Evolutionary conservation across 306 rosid genomes (phyloP).

Genomic region (Quercus wislizeni): DNA sequence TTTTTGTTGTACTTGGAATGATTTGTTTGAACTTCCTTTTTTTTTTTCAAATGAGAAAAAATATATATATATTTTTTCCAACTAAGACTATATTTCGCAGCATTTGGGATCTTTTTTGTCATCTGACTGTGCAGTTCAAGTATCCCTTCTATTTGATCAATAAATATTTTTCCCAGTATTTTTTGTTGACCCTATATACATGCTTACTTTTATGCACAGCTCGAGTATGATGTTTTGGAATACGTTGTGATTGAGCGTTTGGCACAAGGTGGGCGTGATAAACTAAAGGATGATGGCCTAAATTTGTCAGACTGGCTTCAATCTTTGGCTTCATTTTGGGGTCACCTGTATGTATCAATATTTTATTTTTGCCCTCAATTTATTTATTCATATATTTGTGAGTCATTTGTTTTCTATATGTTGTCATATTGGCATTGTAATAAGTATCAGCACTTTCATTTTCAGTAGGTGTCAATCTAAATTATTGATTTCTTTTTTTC

Average conservation of each 20-base stretch:
- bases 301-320: slow-evolving; percentile 99
- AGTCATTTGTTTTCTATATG: neutral
- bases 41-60: neutral
- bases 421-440: neutral
- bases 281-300: slow-evolving; percentile 96
- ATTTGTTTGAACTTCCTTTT: neutral
- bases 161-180: slow-evolving; percentile 4
- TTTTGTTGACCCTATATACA: neutral
- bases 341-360: slow-evolving; percentile 78
- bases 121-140: neutral
- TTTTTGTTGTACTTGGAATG: neutral
- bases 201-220: slow-evolving; percentile 47
- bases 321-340: slow-evolving; percentile 98
- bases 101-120: neutral
- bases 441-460: neutral
- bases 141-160: neutral
- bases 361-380: neutral
- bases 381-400: neutral
- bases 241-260: slow-evolving; percentile 96
- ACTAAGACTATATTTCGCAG: neutral
- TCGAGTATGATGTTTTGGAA: slow-evolving; percentile 96
- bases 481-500: neutral
- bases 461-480: neutral
- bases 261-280: slow-evolving; percentile 93
- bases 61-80: neutral